Percentiles rank a stretch among this genome's conserved stretches.
These are phyloP conservation scores for Lactifluus volemus DNA, from an alignment of 768 basidiomycete genomes.

Conservation along the genomic window DNA sequence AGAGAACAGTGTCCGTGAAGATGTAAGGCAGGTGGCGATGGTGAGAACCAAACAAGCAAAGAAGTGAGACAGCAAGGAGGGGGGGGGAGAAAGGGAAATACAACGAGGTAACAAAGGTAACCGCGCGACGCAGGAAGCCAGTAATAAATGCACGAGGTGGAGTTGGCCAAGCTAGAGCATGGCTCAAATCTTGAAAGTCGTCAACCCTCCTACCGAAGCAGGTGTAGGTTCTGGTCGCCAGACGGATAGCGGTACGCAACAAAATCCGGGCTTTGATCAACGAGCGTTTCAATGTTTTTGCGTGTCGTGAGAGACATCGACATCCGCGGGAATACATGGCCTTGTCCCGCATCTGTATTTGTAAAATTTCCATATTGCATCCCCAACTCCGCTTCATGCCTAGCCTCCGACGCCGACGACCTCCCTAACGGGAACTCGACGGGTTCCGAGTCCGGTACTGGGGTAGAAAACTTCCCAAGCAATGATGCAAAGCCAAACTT, in stretches of 20 bases:
- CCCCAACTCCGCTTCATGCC: constrained; percentile 38
- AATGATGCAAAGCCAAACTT: constrained; percentile 61
- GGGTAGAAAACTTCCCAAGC: constrained; percentile 40
- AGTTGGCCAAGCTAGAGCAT: not conserved
- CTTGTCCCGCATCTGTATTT: constrained; percentile 31
- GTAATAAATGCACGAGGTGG: not conserved
- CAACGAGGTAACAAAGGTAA: not conserved
- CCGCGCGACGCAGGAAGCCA: not conserved
- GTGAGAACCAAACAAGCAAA: constrained; percentile 22
- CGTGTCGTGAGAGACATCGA: constrained; percentile 47
- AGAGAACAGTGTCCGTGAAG: constrained; percentile 7
- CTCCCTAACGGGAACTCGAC: constrained; percentile 23
- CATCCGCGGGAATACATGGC: constrained; percentile 38
- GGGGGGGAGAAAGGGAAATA: not conserved
- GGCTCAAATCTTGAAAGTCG: not conserved
- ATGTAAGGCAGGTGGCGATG: constrained; percentile 5
- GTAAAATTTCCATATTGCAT: constrained; percentile 45
- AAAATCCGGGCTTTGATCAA: constrained; percentile 80
- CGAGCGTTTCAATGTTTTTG: constrained; percentile 67
- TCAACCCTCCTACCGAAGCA: constrained; percentile 34
- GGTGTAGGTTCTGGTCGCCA: constrained; percentile 56
- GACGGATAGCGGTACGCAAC: constrained; percentile 86
- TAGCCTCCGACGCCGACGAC: constrained; percentile 26
- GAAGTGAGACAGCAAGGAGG: not conserved
- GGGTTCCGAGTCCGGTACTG: constrained; percentile 11